Evolutionary conservation across 192 early-diverging fungal species (phyloP).

Genomic region (Coemansia sp.): DNA sequence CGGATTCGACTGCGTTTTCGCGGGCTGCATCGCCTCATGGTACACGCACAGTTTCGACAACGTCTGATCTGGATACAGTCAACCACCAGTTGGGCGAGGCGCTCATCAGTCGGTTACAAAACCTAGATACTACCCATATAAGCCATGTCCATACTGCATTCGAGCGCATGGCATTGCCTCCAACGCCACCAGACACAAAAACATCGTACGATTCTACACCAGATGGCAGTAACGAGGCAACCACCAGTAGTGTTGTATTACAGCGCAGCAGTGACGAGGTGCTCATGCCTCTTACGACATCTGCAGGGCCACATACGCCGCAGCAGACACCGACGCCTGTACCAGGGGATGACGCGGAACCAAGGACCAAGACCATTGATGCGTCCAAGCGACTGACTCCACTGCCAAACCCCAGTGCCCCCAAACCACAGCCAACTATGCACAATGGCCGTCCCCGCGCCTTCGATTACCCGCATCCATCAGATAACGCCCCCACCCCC

Average conservation of each 20-base stretch:
- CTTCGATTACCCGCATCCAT: slow-evolving; percentile 38
- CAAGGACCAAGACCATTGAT: slow-evolving; percentile 18
- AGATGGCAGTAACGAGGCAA: not conserved
- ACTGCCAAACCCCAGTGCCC: slow-evolving; percentile 51
- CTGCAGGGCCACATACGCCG: slow-evolving; percentile 16
- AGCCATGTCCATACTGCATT: not conserved
- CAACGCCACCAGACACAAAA: not conserved
- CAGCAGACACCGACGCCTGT: slow-evolving; percentile 9
- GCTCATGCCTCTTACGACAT: slow-evolving; percentile 36
- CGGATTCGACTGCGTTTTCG: slow-evolving; percentile 51
- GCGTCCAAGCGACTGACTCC: slow-evolving; percentile 31
- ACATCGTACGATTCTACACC: not conserved
- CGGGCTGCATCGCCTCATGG: slow-evolving; percentile 27
- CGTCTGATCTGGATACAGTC: slow-evolving; percentile 30
- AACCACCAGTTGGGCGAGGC: slow-evolving; percentile 48
- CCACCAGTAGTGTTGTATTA: not conserved
- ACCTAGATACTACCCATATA: not conserved
- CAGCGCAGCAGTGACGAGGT: slow-evolving; percentile 25
- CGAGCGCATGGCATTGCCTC: slow-evolving; percentile 1
- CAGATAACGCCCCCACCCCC: slow-evolving; percentile 3
- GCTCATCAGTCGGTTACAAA: slow-evolving; percentile 25
- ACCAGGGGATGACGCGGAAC: too few relatives aligned
- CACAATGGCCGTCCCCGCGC: slow-evolving; percentile 44
- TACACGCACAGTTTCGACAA: slow-evolving; percentile 17
- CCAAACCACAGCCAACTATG: slow-evolving; percentile 29